These are phyloP conservation scores for Boletus sp. DNA, from an alignment of 768 basidiomycete species.

Conservation along the genomic window DNA sequence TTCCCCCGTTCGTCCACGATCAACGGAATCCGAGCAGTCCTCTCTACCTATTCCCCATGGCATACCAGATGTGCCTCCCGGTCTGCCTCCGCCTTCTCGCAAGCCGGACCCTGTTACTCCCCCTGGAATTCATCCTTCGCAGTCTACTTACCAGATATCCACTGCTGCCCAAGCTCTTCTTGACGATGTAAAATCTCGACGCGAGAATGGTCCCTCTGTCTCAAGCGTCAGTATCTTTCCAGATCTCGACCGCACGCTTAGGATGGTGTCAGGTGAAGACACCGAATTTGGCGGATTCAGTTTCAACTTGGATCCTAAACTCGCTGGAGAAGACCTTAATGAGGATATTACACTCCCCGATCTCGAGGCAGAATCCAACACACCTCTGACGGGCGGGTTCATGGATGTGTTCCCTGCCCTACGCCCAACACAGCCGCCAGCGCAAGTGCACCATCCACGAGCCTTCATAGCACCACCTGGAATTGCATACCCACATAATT, in stretches of 20 bases:
- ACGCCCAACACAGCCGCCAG: constrained; percentile 33
- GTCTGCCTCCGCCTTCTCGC: constrained; percentile 43
- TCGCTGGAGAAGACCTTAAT: constrained; percentile 49
- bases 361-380: constrained; percentile 43
- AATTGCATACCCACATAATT: constrained; percentile 46
- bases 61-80: constrained; percentile 50
- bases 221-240: constrained; percentile 70
- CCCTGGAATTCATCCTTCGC: constrained; percentile 42
- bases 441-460: constrained; percentile 25
- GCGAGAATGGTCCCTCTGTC: constrained; percentile 51
- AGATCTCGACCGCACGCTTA: constrained; percentile 82
- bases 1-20: constrained; percentile 39
- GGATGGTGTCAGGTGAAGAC: constrained; percentile 64
- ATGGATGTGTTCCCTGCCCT: constrained; percentile 70
- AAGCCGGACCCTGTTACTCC: constrained; percentile 53
- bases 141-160: constrained; percentile 76
- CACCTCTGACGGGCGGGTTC: constrained; percentile 65
- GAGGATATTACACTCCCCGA: constrained; percentile 45
- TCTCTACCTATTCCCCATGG: constrained; percentile 47
- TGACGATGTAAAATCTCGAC: constrained; percentile 76
- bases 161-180: constrained; percentile 80
- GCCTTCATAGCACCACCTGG: constrained; percentile 53
- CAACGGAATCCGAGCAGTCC: constrained; percentile 38
- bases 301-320: constrained; percentile 81
- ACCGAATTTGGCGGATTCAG: constrained; percentile 69